Base-by-base conservation (phyloP, 2,329 filamentous ascomycete genomes). In the Parafenestella ontariensis region DNA sequence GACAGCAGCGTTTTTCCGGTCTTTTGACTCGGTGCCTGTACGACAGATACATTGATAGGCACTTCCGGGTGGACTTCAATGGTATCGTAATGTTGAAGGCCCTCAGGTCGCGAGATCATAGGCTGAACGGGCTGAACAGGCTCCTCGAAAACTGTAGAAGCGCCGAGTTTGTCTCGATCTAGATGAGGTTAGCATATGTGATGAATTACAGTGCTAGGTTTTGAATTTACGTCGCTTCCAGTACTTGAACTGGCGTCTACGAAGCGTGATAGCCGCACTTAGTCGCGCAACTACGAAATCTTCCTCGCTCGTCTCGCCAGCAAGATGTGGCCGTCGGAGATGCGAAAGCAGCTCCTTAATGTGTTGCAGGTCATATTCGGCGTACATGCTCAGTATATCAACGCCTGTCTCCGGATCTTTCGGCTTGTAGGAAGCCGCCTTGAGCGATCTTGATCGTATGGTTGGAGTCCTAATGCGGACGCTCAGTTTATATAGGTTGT, bases 171-270 rank as follows among this genome's bases (percentile, higher is more conserved):
- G 28, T 76, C 73, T 33, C 73, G 65, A 53, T 75, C 60, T 63
- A 23, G 18, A 5, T 15, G 1, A 31, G 3, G 29, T 55, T 21
- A 61, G 51, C n/a, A 28, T 20, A 46, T 23, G 13, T 20, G 21
- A 44, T 26, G 5, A 28, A 6, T 11, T 10, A 3, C 9, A 26
- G 21, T n/a, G 33, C 7, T 18, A 23, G 10, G 15, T 42, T 17
- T 44, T 46, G 26, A 6, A 34, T 54, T 54, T 53, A 62, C 59
- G 69, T 51, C 72, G 58, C 44, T 66, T 68, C 74, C 74, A 76
- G 20, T 76, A 76, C 50, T 72, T 74, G 56, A 76, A 76, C 31
- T 75, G 72, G 7, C 73, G 65, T 36, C 74, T 64, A 21, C 74
- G 69, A 21, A 72, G 62, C 0, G 74, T 76, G 17, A 76, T 65